A percentile compares a stretch with the other conserved stretches of the same genome.
Conservation (phyloP, 2,329 filamentous ascomycete species). For the Blumeria graminis region DNA sequence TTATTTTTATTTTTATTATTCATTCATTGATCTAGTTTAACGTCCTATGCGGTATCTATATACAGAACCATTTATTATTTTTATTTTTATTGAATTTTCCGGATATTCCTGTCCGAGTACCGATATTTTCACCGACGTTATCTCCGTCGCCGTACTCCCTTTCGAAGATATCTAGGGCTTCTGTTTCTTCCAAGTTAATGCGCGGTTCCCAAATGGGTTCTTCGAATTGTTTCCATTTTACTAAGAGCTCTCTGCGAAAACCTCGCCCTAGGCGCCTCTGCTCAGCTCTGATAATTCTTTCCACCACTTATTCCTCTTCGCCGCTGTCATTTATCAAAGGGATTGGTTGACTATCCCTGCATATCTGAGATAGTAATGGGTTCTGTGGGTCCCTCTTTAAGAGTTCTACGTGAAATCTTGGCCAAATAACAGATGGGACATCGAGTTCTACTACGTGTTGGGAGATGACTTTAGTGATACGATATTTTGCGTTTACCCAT, state of each 20-base stretch:
- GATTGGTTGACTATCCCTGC: not conserved
- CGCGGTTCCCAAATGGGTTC: not conserved
- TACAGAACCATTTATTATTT: too few species aligned
- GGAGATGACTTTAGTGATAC: not conserved
- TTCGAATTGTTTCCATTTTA: constrained; percentile 1
- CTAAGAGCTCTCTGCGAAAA: not conserved
- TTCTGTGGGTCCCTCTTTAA: not conserved
- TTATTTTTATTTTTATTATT: not conserved
- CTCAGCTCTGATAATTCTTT: not conserved
- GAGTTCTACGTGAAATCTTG: not conserved
- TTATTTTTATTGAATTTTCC: not conserved
- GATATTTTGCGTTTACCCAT: not conserved
- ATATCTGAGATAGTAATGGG: not conserved
- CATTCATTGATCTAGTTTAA: too few species aligned
- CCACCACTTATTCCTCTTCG: not conserved
- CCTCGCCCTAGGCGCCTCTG: not conserved
- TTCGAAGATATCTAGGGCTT: constrained; percentile 1
- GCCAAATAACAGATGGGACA: not conserved
- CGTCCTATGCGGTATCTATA: too few species aligned
- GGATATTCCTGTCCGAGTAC: not conserved
- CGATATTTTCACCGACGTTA: not conserved
- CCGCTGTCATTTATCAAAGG: not conserved
- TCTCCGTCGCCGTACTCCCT: not conserved
- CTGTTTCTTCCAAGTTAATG: not conserved
- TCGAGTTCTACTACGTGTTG: not conserved